A percentile compares a stretch with the other conserved stretches of the same genome.
Evolutionary conservation across 2,329 filamentous ascomycete genomes (phyloP).

Genomic region (Sporothrix euskadiensis): DNA sequence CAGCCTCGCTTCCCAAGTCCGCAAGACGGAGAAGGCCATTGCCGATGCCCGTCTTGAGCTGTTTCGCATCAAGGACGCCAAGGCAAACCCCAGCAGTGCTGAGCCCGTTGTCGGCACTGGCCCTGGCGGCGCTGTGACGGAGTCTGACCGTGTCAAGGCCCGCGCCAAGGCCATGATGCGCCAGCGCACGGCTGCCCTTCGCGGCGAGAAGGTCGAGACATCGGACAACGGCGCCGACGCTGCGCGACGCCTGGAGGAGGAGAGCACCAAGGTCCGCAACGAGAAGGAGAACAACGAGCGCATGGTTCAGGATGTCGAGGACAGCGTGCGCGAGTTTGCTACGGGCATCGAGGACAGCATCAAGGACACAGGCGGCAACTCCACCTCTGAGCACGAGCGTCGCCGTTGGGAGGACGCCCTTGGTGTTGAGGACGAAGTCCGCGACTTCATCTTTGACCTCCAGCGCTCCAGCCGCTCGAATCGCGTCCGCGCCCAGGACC

Average conservation of each 20-base stretch:
- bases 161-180: slow-evolving; percentile 98
- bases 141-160: slow-evolving; percentile 91
- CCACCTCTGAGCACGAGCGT: slow-evolving; percentile 82
- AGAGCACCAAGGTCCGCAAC: slow-evolving; percentile 74
- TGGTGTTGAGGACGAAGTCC: slow-evolving; percentile 93
- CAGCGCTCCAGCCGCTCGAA: slow-evolving; percentile 81
- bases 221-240: slow-evolving; percentile 73
- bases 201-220: slow-evolving; percentile 74
- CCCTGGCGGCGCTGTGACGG: slow-evolving; percentile 84
- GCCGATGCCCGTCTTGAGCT: slow-evolving; percentile 88
- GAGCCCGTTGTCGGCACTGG: slow-evolving; percentile 86
- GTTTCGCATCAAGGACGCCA: slow-evolving; percentile 90
- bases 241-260: slow-evolving; percentile 83
- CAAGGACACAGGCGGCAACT: slow-evolving; percentile 75
- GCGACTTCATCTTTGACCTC: slow-evolving; percentile 96
- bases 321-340: slow-evolving; percentile 87
- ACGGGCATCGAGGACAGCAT: slow-evolving; percentile 82
- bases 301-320: slow-evolving; percentile 96
- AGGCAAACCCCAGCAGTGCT: slow-evolving; percentile 80
- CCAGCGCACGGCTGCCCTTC: slow-evolving; percentile 87
- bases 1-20: slow-evolving; percentile 86
- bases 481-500: slow-evolving; percentile 64
- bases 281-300: slow-evolving; percentile 93
- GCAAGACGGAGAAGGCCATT: slow-evolving; percentile 87
- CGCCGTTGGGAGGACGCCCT: slow-evolving; percentile 94